phyloP scores from a whole-genome alignment of 306 rosid genomes.

The Prunus persica region Prunus_persica_NCBIv2 NC_034015.1:14899501-14900000 shows the following conservation, averaged over 20 bases:
- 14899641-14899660: background rate
- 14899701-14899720: background rate
- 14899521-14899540: background rate
- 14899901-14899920: background rate
- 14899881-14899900: background rate
- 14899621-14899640: background rate
- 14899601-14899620: background rate
- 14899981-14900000: background rate
- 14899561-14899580: background rate
- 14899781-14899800: background rate
- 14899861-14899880: background rate
- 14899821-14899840: background rate
- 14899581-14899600: no score
- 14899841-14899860: background rate
- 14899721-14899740: background rate
- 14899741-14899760: background rate
- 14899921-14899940: background rate
- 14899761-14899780: background rate
- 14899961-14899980: background rate
- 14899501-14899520: no score
- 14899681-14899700: background rate
- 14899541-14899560: background rate
- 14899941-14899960: slow-evolving; percentile 1
- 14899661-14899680: background rate
- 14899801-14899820: background rate